A percentile compares a stretch with the other conserved stretches of the same genome.
Evolutionary conservation across 306 rosid species (phyloP).

Genomic region (Biancaea sappan): DNA sequence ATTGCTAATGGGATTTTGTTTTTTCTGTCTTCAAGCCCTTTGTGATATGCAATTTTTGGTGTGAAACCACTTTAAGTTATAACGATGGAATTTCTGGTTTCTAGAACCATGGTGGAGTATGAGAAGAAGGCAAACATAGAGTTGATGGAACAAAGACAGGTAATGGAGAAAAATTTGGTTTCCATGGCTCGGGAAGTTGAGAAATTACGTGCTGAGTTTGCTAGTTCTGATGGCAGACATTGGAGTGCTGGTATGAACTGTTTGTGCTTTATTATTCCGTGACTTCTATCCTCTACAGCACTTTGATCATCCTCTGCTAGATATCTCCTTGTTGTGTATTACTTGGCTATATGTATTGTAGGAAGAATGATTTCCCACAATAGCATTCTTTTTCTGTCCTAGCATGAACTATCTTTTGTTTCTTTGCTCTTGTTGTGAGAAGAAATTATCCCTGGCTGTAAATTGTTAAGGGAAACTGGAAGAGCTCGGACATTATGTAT

Average conservation of each 20-base stretch:
- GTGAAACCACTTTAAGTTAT: neutral
- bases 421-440: neutral
- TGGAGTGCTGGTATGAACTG: constrained; percentile 77
- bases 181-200: constrained; percentile 96
- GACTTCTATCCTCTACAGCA: constrained; percentile 18
- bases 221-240: constrained; percentile 60
- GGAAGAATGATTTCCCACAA: neutral
- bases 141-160: constrained; percentile 84
- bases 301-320: constrained; percentile 21
- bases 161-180: constrained; percentile 86
- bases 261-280: neutral
- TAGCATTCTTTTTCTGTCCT: neutral
- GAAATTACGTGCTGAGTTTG: constrained; percentile 82
- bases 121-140: constrained; percentile 88
- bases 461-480: neutral
- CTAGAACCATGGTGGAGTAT: constrained; percentile 65
- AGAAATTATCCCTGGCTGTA: neutral
- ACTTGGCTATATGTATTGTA: neutral
- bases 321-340: constrained; percentile 14
- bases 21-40: constrained; percentile 27
- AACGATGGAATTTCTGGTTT: constrained; percentile 25
- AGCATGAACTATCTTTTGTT: neutral
- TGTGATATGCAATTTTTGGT: constrained; percentile 5
- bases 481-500: neutral
- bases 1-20: constrained; percentile 21